Base-by-base conservation (phyloP, 441 rosid genomes). In the Eutrema salsugineum region DNA sequence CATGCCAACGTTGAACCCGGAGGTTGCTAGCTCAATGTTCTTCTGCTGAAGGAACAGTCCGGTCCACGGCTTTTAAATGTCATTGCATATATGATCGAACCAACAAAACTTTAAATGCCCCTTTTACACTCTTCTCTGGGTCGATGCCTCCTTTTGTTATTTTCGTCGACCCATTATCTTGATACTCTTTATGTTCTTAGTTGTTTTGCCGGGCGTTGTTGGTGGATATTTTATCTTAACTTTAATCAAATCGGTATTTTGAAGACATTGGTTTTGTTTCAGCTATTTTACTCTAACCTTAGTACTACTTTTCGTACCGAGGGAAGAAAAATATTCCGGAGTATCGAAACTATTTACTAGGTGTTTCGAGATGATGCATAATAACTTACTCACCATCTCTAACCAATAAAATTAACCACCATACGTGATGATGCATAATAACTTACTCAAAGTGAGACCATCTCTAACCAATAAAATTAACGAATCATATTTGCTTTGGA, bases 21-120 rank as follows among this genome's bases (percentile, higher is more conserved):
- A 60, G 0, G 92, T 88, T 19, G 33, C 80, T 9, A 82, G 69
- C 59, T 81, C 94, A 10, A 86, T 91, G 94, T 88, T 91, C 85
- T 87, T 91, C 72, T 86, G 89, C 39, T 87, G 72, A 82, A 50
- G 16, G 15, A 56, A 62, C 40, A 36, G 27, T 59, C 27, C 11
- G 0, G 47, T 12, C 62, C 55, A 27, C n/a, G 50, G 27, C 15
- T 56, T 56, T 11, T 11, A 16, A 8, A 5, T 56, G 15, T 19
- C 9, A 22, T 14, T 6, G 19, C 19, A 22, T 42, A 22, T 42
- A 27, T 28, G 14, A 15, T 22, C 32, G 5, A 8, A 43, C 66
- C 51, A 61, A 61, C 66, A 32, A 60, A 40, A 39, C 64, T 39
- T 59, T 10, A 11, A 20, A 58, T 12, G 28, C 63, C 12, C 46